Evolutionary conservation across 1,284 basidiomycete genomes (phyloP).

Genomic region (Gastroboletus turbinatus): DNA sequence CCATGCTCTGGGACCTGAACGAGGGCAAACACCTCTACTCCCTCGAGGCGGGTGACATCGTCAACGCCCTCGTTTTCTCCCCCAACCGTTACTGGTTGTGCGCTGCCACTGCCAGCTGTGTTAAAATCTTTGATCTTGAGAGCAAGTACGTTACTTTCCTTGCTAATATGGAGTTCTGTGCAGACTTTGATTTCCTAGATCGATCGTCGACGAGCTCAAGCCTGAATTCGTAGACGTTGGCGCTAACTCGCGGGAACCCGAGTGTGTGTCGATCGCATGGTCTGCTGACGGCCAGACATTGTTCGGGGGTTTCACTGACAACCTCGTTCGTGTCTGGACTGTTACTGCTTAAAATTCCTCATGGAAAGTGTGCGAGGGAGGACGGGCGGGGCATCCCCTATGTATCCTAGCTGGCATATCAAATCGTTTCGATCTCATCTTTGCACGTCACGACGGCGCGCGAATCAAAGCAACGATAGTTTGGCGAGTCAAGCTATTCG

Average conservation of each 20-base stretch:
- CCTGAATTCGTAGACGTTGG: conserved; percentile 84
- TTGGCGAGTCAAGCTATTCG: background rate
- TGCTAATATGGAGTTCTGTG: background rate
- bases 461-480: background rate
- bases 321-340: conserved; percentile 90
- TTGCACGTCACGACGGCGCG: background rate
- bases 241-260: conserved; percentile 83
- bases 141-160: conserved; percentile 73
- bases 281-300: conserved; percentile 97
- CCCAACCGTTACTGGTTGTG: conserved; percentile 99
- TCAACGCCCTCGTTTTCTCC: conserved; percentile 99
- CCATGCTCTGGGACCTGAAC: conserved; percentile 99
- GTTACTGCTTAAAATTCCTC: conserved; percentile 66
- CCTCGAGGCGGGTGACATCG: conserved; percentile 96
- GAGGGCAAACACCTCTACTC: conserved; percentile 99
- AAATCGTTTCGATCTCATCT: conserved; percentile 21
- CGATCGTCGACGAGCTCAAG: conserved; percentile 98
- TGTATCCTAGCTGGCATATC: conserved; percentile 24
- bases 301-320: conserved; percentile 94
- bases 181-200: conserved; percentile 49
- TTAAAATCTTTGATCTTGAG: conserved; percentile 99
- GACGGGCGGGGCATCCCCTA: conserved; percentile 8
- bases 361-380: conserved; percentile 32
- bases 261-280: conserved; percentile 98
- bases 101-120: conserved; percentile 95